Percentiles rank a stretch among this genome's conserved stretches.
These are phyloP conservation scores for Prinsepia uniflora DNA, from an alignment of 306 rosid genomes.

Conservation along the genomic window DNA sequence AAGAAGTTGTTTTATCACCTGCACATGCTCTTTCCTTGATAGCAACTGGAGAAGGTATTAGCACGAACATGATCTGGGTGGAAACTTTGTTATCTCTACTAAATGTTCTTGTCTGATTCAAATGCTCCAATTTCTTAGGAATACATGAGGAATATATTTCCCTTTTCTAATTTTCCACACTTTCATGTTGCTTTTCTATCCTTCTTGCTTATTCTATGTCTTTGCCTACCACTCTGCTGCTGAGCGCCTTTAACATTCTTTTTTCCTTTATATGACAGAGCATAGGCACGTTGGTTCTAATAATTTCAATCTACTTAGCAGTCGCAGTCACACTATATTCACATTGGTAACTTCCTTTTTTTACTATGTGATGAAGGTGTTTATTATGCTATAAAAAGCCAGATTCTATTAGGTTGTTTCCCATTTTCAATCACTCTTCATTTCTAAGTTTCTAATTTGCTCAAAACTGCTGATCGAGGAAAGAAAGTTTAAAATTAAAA, in stretches of 20 bases:
- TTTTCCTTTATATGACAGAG: conserved; percentile 44
- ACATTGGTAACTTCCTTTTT: conserved; percentile 59
- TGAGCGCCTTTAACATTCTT: conserved; percentile 24
- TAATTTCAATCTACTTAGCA: conserved; percentile 81
- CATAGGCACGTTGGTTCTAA: conserved; percentile 92
- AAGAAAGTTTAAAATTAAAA: neutral
- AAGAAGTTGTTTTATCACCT: conserved; percentile 87
- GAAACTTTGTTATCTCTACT: conserved; percentile 1
- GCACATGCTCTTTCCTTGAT: conserved; percentile 93
- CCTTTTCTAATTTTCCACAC: neutral
- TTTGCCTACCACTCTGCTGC: conserved; percentile 15
- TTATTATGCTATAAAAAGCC: neutral
- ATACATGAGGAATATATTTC: neutral
- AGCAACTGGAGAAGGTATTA: conserved; percentile 82
- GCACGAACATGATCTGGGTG: conserved; percentile 8
- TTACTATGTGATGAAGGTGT: conserved; percentile 4
- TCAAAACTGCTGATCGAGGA: neutral
- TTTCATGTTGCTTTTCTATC: neutral
- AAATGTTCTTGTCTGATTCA: neutral
- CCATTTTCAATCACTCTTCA: neutral
- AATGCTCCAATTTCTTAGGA: neutral
- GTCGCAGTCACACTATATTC: conserved; percentile 91
- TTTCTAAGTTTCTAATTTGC: neutral
- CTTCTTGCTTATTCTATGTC: neutral
- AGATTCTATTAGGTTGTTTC: neutral